These are phyloP conservation scores for Vanilla planifolia DNA, from an alignment of 106 monocot species.

Conservation along the genomic window DNA sequence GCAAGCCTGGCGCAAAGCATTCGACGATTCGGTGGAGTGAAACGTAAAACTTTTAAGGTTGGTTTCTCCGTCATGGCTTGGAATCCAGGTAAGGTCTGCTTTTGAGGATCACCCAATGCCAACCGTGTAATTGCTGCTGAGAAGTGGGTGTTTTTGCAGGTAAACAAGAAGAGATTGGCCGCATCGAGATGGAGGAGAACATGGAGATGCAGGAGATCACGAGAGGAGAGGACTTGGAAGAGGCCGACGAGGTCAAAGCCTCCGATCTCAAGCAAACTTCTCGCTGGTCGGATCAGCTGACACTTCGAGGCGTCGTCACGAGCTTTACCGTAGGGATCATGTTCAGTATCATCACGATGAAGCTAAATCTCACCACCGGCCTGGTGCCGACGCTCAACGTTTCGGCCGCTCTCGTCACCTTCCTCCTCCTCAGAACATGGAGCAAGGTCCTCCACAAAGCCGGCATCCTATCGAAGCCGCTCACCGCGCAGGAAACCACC, in stretches of 20 bases:
- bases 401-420: constrained; percentile 25
- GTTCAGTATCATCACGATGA: constrained; percentile 22
- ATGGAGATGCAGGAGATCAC: constrained; percentile 6
- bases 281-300: constrained; percentile 26
- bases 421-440: constrained; percentile 20
- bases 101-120: too few relatives aligned
- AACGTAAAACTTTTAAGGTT: not conserved
- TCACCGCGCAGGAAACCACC: constrained; percentile 31
- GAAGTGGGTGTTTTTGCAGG: not conserved
- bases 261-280: constrained; percentile 8
- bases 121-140: too few relatives aligned
- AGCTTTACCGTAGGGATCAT: constrained; percentile 17
- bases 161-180: not conserved
- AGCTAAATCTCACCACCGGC: constrained; percentile 24
- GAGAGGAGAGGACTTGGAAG: constrained; percentile 11
- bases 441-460: constrained; percentile 2
- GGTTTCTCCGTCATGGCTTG: too few relatives aligned
- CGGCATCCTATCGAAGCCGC: constrained; percentile 16
- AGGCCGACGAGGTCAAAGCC: not conserved
- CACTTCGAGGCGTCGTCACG: constrained; percentile 9
- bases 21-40: not conserved
- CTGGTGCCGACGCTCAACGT: constrained; percentile 28
- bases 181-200: not conserved
- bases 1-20: too few relatives aligned
- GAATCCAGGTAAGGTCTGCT: too few relatives aligned